Percentiles rank a stretch among this genome's conserved stretches.
phyloP scores from a whole-genome alignment of 108 stramenopile species.

The Nannochloropsis gaditana region DNA sequence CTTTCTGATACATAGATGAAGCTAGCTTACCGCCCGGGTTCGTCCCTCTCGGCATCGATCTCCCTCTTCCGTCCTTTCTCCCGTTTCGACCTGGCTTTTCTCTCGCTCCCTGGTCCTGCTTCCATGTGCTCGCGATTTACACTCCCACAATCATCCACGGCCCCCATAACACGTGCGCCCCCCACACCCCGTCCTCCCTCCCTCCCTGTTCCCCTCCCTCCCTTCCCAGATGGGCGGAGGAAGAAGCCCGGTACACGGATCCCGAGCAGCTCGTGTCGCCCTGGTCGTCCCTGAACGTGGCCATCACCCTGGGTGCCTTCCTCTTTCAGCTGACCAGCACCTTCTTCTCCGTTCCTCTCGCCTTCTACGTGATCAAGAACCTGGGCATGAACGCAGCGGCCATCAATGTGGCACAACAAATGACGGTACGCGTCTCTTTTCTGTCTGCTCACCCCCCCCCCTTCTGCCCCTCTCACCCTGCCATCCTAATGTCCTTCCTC shows the following conservation, averaged over 20 bases:
- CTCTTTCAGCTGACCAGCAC: background rate
- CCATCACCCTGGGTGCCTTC: background rate
- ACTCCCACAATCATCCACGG: no score
- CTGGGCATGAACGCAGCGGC: background rate
- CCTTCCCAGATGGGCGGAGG: background rate
- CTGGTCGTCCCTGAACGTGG: background rate
- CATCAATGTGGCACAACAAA: background rate
- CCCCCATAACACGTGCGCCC: no score
- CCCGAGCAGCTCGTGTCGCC: background rate
- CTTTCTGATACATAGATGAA: background rate
- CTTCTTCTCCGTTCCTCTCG: background rate
- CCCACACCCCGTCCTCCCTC: background rate
- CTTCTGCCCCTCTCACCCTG: background rate
- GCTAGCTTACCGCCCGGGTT: background rate
- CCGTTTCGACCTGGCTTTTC: background rate
- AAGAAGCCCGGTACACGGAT: background rate
- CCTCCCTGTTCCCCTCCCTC: background rate
- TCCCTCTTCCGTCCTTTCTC: background rate
- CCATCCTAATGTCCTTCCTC: background rate
- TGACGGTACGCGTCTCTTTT: background rate
- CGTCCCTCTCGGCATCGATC: background rate
- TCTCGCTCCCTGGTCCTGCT: no score
- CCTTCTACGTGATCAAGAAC: background rate
- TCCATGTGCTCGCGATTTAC: no score
- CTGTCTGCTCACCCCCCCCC: background rate